phyloP scores from a whole-genome alignment of 208 protist species.

The Naegleria gruberi region DNA sequence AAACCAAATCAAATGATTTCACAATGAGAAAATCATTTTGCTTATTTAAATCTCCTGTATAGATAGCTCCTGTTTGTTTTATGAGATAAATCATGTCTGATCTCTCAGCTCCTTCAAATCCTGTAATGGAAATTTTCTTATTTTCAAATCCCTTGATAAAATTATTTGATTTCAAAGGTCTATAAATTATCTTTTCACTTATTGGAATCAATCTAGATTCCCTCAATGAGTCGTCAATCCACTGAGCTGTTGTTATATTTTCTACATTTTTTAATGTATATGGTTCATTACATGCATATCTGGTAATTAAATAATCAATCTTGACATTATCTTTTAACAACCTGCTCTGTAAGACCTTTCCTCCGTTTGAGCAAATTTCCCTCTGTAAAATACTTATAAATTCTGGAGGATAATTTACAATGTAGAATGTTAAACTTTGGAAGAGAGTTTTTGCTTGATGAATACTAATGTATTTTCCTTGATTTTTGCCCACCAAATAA shows the following conservation, averaged over 20 bases:
- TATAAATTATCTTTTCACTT: neutral
- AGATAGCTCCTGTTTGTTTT: neutral
- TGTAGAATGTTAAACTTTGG: neutral
- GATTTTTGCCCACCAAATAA: neutral
- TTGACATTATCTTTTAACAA: neutral
- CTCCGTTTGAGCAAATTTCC: neutral
- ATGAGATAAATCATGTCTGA: neutral
- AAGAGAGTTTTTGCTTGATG: neutral
- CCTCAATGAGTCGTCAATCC: neutral
- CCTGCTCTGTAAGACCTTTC: neutral
- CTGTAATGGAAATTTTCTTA: neutral
- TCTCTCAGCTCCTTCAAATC: neutral
- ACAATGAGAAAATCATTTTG: neutral
- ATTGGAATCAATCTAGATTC: neutral
- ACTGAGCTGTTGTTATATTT: neutral
- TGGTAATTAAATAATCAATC: neutral
- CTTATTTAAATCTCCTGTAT: neutral
- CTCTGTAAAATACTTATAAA: neutral
- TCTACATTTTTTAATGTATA: neutral
- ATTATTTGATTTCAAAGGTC: neutral
- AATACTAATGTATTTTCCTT: neutral
- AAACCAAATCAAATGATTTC: neutral
- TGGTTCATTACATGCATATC: neutral
- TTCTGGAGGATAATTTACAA: neutral
- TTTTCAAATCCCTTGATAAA: neutral